Conservation (phyloP, 768 basidiomycete species). For the Suillus tomentosus region DNA sequence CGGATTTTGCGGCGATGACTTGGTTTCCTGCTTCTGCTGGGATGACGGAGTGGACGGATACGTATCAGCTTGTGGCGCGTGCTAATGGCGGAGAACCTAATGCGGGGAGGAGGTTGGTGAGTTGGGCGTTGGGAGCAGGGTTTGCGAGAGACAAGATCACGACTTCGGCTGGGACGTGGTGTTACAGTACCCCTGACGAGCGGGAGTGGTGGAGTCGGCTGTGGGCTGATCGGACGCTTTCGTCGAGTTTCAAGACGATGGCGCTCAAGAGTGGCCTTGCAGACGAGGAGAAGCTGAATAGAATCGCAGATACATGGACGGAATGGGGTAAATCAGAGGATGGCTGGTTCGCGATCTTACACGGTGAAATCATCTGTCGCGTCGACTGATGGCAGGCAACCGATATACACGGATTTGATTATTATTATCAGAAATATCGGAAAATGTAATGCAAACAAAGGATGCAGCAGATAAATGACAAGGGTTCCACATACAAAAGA, state of each 20-base stretch:
- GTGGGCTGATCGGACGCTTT: slow-evolving; percentile 41
- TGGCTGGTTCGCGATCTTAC: slow-evolving; percentile 36
- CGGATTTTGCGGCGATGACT: slow-evolving; percentile 35
- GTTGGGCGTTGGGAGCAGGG: slow-evolving; percentile 42
- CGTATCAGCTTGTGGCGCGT: slow-evolving; percentile 24
- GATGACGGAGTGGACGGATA: slow-evolving; percentile 29
- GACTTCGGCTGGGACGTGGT: slow-evolving; percentile 36
- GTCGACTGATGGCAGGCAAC: slow-evolving; percentile 4
- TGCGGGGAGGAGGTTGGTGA: slow-evolving; percentile 39
- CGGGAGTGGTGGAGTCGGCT: slow-evolving; percentile 39
- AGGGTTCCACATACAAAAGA: slow-evolving; percentile 14
- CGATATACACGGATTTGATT: neutral
- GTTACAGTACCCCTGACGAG: slow-evolving; percentile 39
- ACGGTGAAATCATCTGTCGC: slow-evolving; percentile 37
- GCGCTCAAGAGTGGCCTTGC: slow-evolving; percentile 32
- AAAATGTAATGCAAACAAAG: slow-evolving; percentile 6
- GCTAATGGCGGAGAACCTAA: slow-evolving; percentile 41
- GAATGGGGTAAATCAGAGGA: slow-evolving; percentile 35
- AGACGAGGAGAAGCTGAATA: slow-evolving; percentile 25
- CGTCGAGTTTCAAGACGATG: slow-evolving; percentile 34
- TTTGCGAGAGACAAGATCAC: slow-evolving; percentile 31
- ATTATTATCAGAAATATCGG: neutral
- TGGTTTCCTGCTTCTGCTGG: slow-evolving; percentile 39
- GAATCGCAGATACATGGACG: slow-evolving; percentile 25
- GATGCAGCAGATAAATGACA: slow-evolving; percentile 14